Conservation (phyloP, 2,329 filamentous ascomycete species). For the Talaromyces sp. region DNA sequence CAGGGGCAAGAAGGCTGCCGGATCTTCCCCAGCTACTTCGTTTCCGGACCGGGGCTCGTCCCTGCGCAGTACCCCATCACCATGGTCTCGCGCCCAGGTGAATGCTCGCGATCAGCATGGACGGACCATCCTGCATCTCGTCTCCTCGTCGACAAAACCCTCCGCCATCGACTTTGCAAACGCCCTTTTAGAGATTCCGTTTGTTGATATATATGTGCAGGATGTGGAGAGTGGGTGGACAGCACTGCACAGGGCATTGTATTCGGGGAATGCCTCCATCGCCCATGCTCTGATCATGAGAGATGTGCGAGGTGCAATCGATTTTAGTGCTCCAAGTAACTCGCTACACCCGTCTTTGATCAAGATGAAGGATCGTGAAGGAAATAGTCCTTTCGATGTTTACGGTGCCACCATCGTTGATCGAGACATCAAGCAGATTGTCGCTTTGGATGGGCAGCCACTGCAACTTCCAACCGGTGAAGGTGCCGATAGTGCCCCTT, state of each 20-base stretch:
- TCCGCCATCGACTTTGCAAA: constrained; percentile 70
- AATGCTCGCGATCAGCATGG: constrained; percentile 81
- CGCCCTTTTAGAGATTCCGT: constrained; percentile 74
- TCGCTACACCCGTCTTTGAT: constrained; percentile 66
- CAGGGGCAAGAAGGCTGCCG: constrained; percentile 44
- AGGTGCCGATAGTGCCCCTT: constrained; percentile 35
- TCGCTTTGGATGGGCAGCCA: constrained; percentile 21
- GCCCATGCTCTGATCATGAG: constrained; percentile 76
- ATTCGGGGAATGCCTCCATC: constrained; percentile 81
- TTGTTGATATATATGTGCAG: constrained; percentile 79
- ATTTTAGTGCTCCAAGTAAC: constrained; percentile 54
- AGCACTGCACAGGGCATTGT: constrained; percentile 82
- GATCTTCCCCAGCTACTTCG: constrained; percentile 43
- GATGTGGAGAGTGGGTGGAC: constrained; percentile 96
- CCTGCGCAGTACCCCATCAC: constrained; percentile 21
- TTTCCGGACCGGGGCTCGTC: constrained; percentile 37
- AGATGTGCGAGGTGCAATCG: constrained; percentile 63
- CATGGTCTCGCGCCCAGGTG: constrained; percentile 61
- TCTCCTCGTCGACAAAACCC: constrained; percentile 68
- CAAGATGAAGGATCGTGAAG: constrained; percentile 93
- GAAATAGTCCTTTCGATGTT: constrained; percentile 89
- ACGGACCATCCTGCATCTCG: constrained; percentile 77
- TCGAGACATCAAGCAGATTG: constrained; percentile 54
- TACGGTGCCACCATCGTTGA: constrained; percentile 83
- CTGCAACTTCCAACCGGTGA: constrained; percentile 37